Percentiles rank a stretch among this genome's conserved stretches.
phyloP scores from a whole-genome alignment of 345 rosid species.

The Rhizophora mangle region DNA sequence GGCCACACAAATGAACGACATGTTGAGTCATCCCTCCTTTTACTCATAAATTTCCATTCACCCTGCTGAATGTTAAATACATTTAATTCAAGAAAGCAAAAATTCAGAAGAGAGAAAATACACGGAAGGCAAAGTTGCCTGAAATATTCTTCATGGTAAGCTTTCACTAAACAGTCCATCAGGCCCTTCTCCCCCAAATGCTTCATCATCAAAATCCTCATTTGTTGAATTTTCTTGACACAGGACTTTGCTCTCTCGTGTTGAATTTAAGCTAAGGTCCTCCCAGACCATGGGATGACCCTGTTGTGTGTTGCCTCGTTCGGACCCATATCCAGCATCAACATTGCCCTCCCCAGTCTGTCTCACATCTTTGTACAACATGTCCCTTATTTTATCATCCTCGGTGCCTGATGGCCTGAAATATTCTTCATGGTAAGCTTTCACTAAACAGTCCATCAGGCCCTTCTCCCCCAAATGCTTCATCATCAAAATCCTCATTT shows the following conservation, averaged over 20 bases:
- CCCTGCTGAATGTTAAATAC: neutral
- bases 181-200: conserved; percentile 49
- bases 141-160: conserved; percentile 38
- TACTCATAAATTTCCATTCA: neutral
- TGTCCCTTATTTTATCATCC: conserved; percentile 46
- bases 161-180: conserved; percentile 48
- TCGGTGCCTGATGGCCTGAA: conserved; percentile 46
- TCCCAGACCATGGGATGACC: conserved; percentile 62
- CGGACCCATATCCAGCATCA: conserved; percentile 39
- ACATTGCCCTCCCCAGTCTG: conserved; percentile 49
- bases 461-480: conserved; percentile 50
- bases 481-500: conserved; percentile 84
- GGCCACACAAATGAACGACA: too few relatives aligned
- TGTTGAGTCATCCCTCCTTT: too few relatives aligned
- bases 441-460: conserved; percentile 46
- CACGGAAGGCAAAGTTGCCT: conserved; percentile 16
- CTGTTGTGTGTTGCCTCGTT: conserved; percentile 36
- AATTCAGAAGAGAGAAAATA: neutral
- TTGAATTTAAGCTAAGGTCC: conserved; percentile 41
- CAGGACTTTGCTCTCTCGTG: conserved; percentile 52
- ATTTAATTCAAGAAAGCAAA: neutral
- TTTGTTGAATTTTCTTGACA: conserved; percentile 86
- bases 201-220: conserved; percentile 82
- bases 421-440: conserved; percentile 39
- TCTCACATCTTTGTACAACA: conserved; percentile 35